phyloP scores from a whole-genome alignment of 495 filamentous ascomycete genomes.

The Hypoxylon rickii region DNA sequence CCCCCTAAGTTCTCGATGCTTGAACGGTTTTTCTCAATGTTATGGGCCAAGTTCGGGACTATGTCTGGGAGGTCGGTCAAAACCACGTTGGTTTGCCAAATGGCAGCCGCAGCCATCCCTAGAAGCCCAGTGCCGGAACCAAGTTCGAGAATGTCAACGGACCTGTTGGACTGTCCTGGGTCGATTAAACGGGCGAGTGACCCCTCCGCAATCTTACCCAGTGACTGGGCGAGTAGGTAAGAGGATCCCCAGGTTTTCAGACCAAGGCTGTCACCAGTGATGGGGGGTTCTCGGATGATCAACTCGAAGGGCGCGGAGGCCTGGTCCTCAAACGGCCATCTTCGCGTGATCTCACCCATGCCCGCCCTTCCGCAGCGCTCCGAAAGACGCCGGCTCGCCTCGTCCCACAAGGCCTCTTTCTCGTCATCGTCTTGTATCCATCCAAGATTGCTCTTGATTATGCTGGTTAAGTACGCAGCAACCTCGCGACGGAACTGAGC shows the following conservation, averaged over 20 bases:
- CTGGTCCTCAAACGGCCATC: constrained; percentile 63
- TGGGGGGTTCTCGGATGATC: constrained; percentile 78
- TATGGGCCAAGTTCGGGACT: constrained; percentile 48
- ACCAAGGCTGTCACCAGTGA: constrained; percentile 86
- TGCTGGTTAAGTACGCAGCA: constrained; percentile 69
- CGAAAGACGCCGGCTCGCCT: constrained; percentile 74
- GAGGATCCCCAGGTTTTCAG: constrained; percentile 93
- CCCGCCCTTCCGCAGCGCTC: constrained; percentile 78
- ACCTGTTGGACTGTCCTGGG: constrained; percentile 5
- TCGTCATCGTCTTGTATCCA: constrained; percentile 78
- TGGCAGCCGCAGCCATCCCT: constrained; percentile 54
- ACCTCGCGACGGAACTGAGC: constrained; percentile 45
- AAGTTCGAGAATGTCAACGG: constrained; percentile 57
- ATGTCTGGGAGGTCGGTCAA: constrained; percentile 55
- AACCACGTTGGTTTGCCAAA: constrained; percentile 47
- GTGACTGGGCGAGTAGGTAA: constrained; percentile 79
- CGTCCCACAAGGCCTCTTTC: constrained; percentile 76
- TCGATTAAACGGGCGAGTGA: constrained; percentile 46
- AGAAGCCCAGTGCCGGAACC: constrained; percentile 69
- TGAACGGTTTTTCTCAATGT: constrained; percentile 43
- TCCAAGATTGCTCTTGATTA: constrained; percentile 71
- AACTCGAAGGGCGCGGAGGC: constrained; percentile 55
- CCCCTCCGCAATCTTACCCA: constrained; percentile 49
- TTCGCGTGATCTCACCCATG: constrained; percentile 77
- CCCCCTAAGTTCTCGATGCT: constrained; percentile 44